Evolutionary conservation across 2,329 filamentous ascomycete species (phyloP).

Genomic region (Aspergillus proliferans): DNA sequence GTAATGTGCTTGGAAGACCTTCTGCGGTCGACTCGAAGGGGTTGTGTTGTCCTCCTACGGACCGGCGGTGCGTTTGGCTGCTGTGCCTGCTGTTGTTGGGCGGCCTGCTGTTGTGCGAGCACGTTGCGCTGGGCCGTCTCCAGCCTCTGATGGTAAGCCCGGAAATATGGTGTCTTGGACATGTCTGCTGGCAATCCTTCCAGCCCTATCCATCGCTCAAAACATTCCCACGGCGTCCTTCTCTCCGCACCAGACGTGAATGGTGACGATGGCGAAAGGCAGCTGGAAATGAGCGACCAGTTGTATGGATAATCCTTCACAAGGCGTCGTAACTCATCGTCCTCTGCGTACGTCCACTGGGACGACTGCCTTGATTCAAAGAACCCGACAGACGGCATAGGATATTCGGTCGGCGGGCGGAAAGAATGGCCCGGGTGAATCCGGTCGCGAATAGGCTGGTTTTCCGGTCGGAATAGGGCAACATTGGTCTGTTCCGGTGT

Average conservation of each 20-base stretch:
- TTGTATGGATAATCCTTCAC: conserved; percentile 96
- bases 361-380: conserved; percentile 83
- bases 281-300: conserved; percentile 87
- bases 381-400: conserved; percentile 84
- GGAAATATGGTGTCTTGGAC: conserved; percentile 93
- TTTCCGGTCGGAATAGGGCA: conserved; percentile 81
- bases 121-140: conserved; percentile 58
- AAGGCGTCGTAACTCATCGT: conserved; percentile 77
- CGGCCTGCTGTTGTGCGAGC: conserved; percentile 51
- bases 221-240: conserved; percentile 96
- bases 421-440: conserved; percentile 90
- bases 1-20: conserved; percentile 81
- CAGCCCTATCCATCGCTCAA: conserved; percentile 89
- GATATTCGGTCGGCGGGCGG: conserved; percentile 81
- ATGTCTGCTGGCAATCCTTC: conserved; percentile 89
- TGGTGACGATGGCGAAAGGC: conserved; percentile 65
- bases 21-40: conserved; percentile 77
- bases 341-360: conserved; percentile 85
- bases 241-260: conserved; percentile 83
- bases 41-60: conserved; percentile 65
- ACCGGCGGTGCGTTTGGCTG: conserved; percentile 50
- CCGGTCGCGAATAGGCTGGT: conserved; percentile 81
- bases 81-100: conserved; percentile 43
- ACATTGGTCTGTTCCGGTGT: conserved; percentile 68
- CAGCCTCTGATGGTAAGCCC: conserved; percentile 59